These are phyloP conservation scores for Perkinsela sp. DNA, from an alignment of 208 protist species.

Conservation along the genomic window DNA sequence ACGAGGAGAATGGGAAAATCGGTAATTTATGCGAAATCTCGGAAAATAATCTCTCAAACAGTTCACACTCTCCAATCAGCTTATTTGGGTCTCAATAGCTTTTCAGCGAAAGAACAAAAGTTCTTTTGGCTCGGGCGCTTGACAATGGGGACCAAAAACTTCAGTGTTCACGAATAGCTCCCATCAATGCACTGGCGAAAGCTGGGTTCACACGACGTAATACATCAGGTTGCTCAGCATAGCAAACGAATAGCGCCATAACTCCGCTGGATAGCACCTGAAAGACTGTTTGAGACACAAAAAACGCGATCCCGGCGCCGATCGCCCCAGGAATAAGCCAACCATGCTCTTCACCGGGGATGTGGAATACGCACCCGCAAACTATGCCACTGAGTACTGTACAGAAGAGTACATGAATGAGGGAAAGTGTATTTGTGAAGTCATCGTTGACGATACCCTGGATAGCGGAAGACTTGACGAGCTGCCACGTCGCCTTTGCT, in stretches of 20 bases:
- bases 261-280: slow-evolving; percentile 18
- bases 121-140: too few species aligned
- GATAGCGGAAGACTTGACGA: slow-evolving; percentile 26
- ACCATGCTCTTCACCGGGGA: slow-evolving; percentile 5
- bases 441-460: slow-evolving; percentile 41
- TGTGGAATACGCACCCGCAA: slow-evolving; percentile 6
- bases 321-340: slow-evolving; percentile 5
- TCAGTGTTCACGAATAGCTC: too few species aligned
- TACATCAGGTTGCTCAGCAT: slow-evolving; percentile 29
- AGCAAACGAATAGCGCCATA: slow-evolving; percentile 46
- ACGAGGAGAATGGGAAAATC: too few species aligned
- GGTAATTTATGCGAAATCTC: too few species aligned
- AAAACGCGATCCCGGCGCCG: slow-evolving; percentile 13
- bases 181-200: background rate
- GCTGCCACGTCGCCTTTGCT: slow-evolving; percentile 21
- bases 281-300: slow-evolving; percentile 17
- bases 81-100: too few species aligned
- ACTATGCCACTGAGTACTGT: slow-evolving; percentile 18
- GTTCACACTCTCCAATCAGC: too few species aligned
- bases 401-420: slow-evolving; percentile 13
- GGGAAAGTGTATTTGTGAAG: slow-evolving; percentile 12
- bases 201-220: slow-evolving; percentile 6
- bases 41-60: too few species aligned
- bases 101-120: too few species aligned
- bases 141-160: too few species aligned